A percentile compares a stretch with the other conserved stretches of the same genome.
These are phyloP conservation scores for Botrytis porri DNA, from an alignment of 2,329 filamentous ascomycete species.

Conservation along the genomic window DNA sequence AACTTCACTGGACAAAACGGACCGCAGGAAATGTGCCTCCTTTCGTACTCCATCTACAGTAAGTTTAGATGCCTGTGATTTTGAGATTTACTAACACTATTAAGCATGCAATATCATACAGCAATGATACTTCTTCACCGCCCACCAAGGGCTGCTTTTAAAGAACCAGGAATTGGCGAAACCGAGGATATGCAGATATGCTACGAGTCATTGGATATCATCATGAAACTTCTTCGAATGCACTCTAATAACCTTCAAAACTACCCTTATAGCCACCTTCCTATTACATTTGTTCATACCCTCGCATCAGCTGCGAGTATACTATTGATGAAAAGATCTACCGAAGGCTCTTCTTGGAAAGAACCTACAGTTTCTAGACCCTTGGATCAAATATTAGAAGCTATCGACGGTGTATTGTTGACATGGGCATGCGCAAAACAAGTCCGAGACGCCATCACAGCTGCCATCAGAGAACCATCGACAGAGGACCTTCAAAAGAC, in stretches of 20 bases:
- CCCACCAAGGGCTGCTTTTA: conserved; percentile 46
- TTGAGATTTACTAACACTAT: neutral
- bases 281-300: conserved; percentile 50
- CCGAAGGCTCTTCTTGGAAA: conserved; percentile 41
- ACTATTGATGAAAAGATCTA: conserved; percentile 47
- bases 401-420: conserved; percentile 51
- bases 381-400: conserved; percentile 48
- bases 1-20: conserved; percentile 52
- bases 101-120: conserved; percentile 48
- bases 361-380: conserved; percentile 49
- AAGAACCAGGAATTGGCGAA: conserved; percentile 41
- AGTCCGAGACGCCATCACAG: conserved; percentile 40
- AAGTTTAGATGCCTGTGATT: conserved; percentile 8
- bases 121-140: conserved; percentile 52
- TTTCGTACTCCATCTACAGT: conserved; percentile 48
- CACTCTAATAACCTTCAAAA: conserved; percentile 40
- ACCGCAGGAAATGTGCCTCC: conserved; percentile 46
- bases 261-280: conserved; percentile 45
- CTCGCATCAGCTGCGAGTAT: conserved; percentile 48
- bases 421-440: conserved; percentile 48
- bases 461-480: conserved; percentile 22
- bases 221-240: conserved; percentile 45
- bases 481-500: conserved; percentile 13
- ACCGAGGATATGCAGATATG: conserved; percentile 50
- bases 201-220: conserved; percentile 47